Base-by-base conservation (phyloP, 768 basidiomycete genomes). In the Trametes gibbosa region DNA sequence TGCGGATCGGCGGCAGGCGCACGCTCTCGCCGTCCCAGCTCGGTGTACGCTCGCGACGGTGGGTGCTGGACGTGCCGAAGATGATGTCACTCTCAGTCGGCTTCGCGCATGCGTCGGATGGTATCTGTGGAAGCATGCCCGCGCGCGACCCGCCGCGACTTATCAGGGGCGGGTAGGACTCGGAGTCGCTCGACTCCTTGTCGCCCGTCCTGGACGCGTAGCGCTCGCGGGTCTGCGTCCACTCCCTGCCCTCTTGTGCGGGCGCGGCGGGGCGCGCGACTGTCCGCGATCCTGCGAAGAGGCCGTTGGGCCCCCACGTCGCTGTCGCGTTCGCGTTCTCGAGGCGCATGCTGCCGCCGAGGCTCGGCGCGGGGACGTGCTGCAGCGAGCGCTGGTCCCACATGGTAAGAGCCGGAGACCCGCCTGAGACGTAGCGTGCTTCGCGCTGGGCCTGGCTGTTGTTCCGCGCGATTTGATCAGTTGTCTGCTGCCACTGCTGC, bases 31-130 rank as follows among this genome's bases (percentile, higher is more conserved):
- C 23, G 12, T 39, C 52, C 51, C 47, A 58, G 40, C 51, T 62
- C 5, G 19, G 25, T 2, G 46, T 41, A 43, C 52, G 61, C 39
- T 4, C 19, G 34, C 41, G 52, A 29, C 29, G 53, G 2, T 24
- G 45, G 2, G 10, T 45, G 43, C n/a, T 46, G 40, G 52, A 47
- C 35, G 58, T 34, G 27, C 55, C 45, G 34, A 62, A 19, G 50
- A 57, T n/a, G 45, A 56, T 27, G 56, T 62, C 51, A 47, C 61
- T 48, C 53, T 50, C 40, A 40, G 55, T 21, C 3, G 37, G 55
- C 0, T 14, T 6, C 37, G 39, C 27, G 27, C 47, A 47, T 17
- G 24, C 25, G 21, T 40, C 39, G 9, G 27, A 21, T n/a, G 37
- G 37, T 6, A 56, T 19, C 12, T 9, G 13, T 3, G 55, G 47